Percentiles rank a stretch among this genome's conserved stretches.
These are phyloP conservation scores for Didymella glomerata DNA, from an alignment of 2,329 filamentous ascomycete genomes.

Conservation along the genomic window DNA sequence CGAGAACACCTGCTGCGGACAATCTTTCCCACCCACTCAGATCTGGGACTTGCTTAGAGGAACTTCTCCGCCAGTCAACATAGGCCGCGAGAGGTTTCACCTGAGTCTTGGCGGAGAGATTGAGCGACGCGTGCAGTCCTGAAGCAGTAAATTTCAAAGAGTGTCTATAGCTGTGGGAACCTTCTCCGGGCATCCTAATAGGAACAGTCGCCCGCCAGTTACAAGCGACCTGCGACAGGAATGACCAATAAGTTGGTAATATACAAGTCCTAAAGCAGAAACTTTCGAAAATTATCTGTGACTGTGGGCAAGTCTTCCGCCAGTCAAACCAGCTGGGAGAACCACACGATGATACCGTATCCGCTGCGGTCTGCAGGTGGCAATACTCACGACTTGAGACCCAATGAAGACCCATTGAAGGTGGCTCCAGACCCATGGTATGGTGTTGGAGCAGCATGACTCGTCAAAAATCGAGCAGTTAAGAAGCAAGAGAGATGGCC, in stretches of 20 bases:
- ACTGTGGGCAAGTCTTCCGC: neutral
- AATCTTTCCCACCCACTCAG: too few species aligned
- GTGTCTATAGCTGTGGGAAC: neutral
- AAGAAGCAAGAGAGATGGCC: neutral
- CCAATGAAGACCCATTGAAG: neutral
- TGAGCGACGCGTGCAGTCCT: too few species aligned
- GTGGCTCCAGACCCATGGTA: neutral
- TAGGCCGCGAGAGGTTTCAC: too few species aligned
- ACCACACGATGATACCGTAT: neutral
- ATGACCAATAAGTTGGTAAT: neutral
- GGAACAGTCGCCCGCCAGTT: neutral
- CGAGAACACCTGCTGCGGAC: too few species aligned
- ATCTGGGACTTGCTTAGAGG: too few species aligned
- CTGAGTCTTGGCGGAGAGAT: too few species aligned
- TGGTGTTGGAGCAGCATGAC: neutral
- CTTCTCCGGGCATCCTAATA: too few species aligned
- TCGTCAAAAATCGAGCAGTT: too few species aligned
- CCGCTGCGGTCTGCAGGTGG: neutral
- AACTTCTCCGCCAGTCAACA: too few species aligned
- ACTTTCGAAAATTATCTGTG: neutral
- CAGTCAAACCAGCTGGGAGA: neutral
- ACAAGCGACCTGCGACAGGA: neutral
- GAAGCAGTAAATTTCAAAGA: too few species aligned
- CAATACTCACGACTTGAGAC: neutral
- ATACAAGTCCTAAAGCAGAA: neutral